Conservation (phyloP, 208 protist species). For the Trypanosoma avium region DNA sequence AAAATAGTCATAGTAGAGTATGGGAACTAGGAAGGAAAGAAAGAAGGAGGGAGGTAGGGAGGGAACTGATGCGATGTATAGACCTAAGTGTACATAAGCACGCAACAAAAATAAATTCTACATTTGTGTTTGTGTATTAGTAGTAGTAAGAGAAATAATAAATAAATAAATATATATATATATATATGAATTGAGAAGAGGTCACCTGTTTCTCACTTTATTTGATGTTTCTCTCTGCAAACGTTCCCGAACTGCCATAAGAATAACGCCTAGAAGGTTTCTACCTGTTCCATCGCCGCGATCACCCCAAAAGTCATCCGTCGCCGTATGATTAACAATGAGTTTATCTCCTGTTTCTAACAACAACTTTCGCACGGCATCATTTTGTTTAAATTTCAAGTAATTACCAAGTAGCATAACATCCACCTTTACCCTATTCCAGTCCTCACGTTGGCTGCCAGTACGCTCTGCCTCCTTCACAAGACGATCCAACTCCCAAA, state of each 20-base stretch:
- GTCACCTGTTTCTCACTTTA: background rate
- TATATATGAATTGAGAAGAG: background rate
- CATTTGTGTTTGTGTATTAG: too few species aligned
- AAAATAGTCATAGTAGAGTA: background rate
- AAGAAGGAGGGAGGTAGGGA: too few species aligned
- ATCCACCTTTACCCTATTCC: conserved; percentile 82
- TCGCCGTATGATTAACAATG: conserved; percentile 78
- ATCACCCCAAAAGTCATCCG: conserved; percentile 88
- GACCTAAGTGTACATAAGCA: background rate
- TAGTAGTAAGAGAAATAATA: too few species aligned
- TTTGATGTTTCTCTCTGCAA: conserved; percentile 32
- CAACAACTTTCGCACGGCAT: conserved; percentile 48
- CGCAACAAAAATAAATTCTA: too few species aligned
- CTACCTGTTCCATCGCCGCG: conserved; percentile 79
- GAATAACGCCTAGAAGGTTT: conserved; percentile 79
- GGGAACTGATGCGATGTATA: too few species aligned
- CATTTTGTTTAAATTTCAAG: conserved; percentile 90
- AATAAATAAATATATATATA: background rate
- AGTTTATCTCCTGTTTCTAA: conserved; percentile 58
- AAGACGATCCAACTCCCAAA: conserved; percentile 80
- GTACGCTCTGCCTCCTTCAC: conserved; percentile 65
- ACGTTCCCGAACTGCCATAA: conserved; percentile 70
- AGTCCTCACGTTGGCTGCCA: conserved; percentile 67
- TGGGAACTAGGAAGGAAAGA: background rate
- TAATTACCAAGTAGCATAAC: conserved; percentile 87